These are phyloP conservation scores for Crassisporium funariophilum DNA, from an alignment of 768 basidiomycete species.

Conservation along the genomic window DNA sequence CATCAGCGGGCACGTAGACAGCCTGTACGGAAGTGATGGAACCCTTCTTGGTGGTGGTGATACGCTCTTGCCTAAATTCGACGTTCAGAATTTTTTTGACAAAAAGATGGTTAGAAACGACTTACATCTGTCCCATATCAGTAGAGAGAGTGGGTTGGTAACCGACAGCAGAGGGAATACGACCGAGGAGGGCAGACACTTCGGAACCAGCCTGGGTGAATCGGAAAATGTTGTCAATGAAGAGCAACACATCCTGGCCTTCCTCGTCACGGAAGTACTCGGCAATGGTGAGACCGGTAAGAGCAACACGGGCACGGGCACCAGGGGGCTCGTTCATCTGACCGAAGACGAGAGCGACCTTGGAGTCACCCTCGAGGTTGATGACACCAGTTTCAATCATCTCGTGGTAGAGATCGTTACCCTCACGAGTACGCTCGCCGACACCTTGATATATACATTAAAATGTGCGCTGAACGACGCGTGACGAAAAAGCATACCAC, in stretches of 20 bases:
- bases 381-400: slow-evolving; percentile 99
- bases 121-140: slow-evolving; percentile 99
- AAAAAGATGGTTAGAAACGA: slow-evolving; percentile 13
- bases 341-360: slow-evolving; percentile 99
- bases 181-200: slow-evolving; percentile 98
- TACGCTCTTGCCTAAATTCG: slow-evolving; percentile 89
- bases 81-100: slow-evolving; percentile 8
- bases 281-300: slow-evolving; percentile 98
- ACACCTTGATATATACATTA: slow-evolving; percentile 64
- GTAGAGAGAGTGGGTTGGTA: slow-evolving; percentile 99
- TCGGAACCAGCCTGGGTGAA: slow-evolving; percentile 99
- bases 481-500: slow-evolving; percentile 54
- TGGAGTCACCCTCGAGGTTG: slow-evolving; percentile 99
- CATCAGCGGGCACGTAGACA: slow-evolving; percentile 99
- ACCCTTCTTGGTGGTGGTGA: slow-evolving; percentile 99
- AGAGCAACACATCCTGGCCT: slow-evolving; percentile 99
- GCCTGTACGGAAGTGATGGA: slow-evolving; percentile 99
- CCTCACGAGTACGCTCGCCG: slow-evolving; percentile 99
- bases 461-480: neutral
- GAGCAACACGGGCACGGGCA: slow-evolving; percentile 99
- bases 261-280: slow-evolving; percentile 99
- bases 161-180: slow-evolving; percentile 99
- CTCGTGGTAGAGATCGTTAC: slow-evolving; percentile 98
- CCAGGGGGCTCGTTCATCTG: slow-evolving; percentile 99
- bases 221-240: slow-evolving; percentile 99